Base-by-base conservation (phyloP, 306 rosid species). In the Trifolium pratense region DNA sequence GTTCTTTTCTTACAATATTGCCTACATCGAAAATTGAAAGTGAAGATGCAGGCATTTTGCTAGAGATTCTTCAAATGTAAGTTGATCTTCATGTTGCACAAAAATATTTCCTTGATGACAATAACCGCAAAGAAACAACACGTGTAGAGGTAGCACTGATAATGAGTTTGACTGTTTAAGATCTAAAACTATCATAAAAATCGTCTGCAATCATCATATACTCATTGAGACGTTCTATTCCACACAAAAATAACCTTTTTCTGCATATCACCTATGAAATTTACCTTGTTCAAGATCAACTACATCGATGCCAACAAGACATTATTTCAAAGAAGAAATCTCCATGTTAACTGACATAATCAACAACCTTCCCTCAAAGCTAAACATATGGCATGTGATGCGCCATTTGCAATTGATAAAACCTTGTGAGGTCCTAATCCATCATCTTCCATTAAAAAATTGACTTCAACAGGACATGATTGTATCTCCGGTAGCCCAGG, bases 401-500 rank as follows among this genome's bases (percentile, higher is more conserved):
- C 96, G 29, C 96, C 96, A 48, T 84, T 78, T 79, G 95, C 86
- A 70, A 91, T 75, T 45, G 95, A 84, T 74, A 91, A 64, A 77
- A 89, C 96, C 64, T 83, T 85, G 81, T 87, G 85, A 58, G 90
- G 73, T 68, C 96, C 96, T 79, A 89, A 75, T 32, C 87, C 94
- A 64, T 88, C 97, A 48, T 94, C 95, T 74, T 91, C 97, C 77
- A 66, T 75, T 62, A 94, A 79, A 70, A 94, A 94, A 10, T 86
- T 91, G 79, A 91, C 95, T 84, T 88, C 91, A 51, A 91, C 75
- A 15, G 96, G 97, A 64, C 51, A 40, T 49, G 90, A 51, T 68
- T 91, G 95, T 42, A 84, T 73, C 34, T 75, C 89, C 32, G 96
- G 97, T 68, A 91, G 83, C 82, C 97, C 99, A 48, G 99, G 97